phyloP scores from a whole-genome alignment of 257 asterid genomes.

The Anisodus tanguticus region DNA sequence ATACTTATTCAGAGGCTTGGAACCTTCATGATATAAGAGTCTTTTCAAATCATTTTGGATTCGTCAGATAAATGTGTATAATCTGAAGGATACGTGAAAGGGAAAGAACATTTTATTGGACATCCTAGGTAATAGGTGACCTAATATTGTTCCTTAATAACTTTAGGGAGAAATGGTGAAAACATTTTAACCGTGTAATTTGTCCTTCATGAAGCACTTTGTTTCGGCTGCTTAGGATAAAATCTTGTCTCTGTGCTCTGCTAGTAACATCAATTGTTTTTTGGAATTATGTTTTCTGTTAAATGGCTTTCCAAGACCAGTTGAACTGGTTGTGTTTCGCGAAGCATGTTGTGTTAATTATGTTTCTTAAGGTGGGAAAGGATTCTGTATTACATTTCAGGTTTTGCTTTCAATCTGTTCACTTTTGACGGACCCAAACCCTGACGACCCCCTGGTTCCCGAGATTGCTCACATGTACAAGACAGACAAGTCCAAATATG shows the following conservation, averaged over 20 bases:
- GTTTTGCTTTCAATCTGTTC: constrained; percentile 85
- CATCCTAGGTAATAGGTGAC: background rate
- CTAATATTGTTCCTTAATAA: background rate
- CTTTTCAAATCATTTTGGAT: background rate
- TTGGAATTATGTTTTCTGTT: background rate
- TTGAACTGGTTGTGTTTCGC: background rate
- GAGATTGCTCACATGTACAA: constrained; percentile 93
- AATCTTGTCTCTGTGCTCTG: constrained; percentile 7
- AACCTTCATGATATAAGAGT: background rate
- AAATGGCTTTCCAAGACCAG: background rate
- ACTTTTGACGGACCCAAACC: constrained; percentile 84
- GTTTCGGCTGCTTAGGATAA: background rate
- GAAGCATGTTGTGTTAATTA: background rate
- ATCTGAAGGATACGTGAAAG: constrained; percentile 6
- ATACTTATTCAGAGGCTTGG: background rate
- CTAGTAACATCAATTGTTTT: background rate
- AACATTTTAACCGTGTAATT: background rate
- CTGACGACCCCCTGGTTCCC: constrained; percentile 81
- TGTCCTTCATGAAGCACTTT: background rate
- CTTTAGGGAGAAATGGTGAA: no score
- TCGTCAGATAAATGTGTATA: background rate
- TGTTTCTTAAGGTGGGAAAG: constrained; percentile 30
- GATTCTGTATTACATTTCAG: constrained; percentile 44
- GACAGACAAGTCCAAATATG: constrained; percentile 77
- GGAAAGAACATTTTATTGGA: background rate